Percentiles rank a stretch among this genome's conserved stretches.
Conservation (phyloP, 164 flowering plant species). For the Berberis thunbergii region DNA sequence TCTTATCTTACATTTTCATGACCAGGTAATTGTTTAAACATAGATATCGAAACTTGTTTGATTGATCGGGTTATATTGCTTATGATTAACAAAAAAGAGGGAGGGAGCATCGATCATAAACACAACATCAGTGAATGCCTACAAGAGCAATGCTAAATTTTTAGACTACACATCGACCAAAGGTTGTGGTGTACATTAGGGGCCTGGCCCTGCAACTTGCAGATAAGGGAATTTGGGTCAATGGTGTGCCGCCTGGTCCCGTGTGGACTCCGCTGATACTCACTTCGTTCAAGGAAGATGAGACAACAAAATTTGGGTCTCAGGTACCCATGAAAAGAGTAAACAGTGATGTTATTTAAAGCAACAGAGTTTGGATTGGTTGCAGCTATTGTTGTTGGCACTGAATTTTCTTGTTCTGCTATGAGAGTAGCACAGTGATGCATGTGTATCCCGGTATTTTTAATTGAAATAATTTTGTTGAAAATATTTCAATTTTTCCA, state of each 20-base stretch:
- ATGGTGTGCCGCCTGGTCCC: conserved; percentile 77
- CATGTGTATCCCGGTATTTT: too few species aligned
- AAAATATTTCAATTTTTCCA: too few species aligned
- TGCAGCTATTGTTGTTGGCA: too few species aligned
- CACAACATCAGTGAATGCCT: conserved; percentile 62
- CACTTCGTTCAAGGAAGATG: conserved; percentile 45
- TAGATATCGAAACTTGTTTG: conserved; percentile 4
- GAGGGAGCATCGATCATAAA: conserved; percentile 64
- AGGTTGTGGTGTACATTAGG: conserved; percentile 69
- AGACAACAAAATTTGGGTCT: conserved; percentile 37
- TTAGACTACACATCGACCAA: conserved; percentile 73
- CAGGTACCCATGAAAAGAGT: conserved; percentile 39
- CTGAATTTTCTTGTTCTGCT: too few species aligned
- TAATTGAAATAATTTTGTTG: too few species aligned
- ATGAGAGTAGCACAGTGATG: too few species aligned
- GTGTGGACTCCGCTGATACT: conserved; percentile 76
- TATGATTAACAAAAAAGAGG: conserved; percentile 18
- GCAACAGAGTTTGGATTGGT: too few species aligned
- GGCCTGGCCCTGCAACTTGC: conserved; percentile 52
- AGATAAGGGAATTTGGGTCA: conserved; percentile 57
- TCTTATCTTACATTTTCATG: conserved; percentile 43
- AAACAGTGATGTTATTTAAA: too few species aligned
- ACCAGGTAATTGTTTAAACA: conserved; percentile 58
- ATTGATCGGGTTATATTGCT: too few species aligned
- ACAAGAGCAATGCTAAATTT: conserved; percentile 45